These are phyloP conservation scores for Hypericum perforatum DNA, from an alignment of 345 rosid species.

Conservation along the genomic window DNA sequence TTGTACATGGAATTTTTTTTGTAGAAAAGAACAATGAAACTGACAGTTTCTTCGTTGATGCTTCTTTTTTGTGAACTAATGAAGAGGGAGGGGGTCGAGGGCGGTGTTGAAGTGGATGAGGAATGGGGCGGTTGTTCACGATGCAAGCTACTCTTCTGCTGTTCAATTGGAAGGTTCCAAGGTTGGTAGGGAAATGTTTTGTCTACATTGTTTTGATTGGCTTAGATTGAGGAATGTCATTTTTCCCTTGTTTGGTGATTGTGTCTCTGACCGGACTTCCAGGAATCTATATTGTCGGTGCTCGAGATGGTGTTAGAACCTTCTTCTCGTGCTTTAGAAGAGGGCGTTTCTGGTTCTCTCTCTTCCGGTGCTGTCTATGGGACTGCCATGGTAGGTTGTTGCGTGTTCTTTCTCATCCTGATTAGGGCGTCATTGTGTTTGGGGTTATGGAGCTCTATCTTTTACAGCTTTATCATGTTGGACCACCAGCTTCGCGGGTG, in stretches of 20 bases:
- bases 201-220: background rate
- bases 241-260: background rate
- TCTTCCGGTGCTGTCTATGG: conserved; percentile 50
- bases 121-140: conserved; percentile 62
- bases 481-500: conserved; percentile 35
- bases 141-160: conserved; percentile 56
- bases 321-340: conserved; percentile 33
- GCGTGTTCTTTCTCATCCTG: background rate
- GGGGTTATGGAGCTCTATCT: background rate
- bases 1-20: too few species aligned
- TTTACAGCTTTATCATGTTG: conserved; percentile 64
- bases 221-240: background rate
- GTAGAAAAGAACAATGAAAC: too few species aligned
- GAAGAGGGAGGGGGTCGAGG: conserved; percentile 86
- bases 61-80: conserved; percentile 8
- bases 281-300: conserved; percentile 54
- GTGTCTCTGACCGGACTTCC: conserved; percentile 1
- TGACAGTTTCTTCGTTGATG: background rate
- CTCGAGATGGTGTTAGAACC: conserved; percentile 49
- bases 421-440: conserved; percentile 3
- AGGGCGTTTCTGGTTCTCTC: conserved; percentile 33
- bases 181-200: conserved; percentile 38
- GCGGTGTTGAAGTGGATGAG: conserved; percentile 64
- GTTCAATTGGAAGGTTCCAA: conserved; percentile 68
- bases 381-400: conserved; percentile 50